Conservation (phyloP, 2,329 filamentous ascomycete genomes). For the Stachybotrys elegans region DNA sequence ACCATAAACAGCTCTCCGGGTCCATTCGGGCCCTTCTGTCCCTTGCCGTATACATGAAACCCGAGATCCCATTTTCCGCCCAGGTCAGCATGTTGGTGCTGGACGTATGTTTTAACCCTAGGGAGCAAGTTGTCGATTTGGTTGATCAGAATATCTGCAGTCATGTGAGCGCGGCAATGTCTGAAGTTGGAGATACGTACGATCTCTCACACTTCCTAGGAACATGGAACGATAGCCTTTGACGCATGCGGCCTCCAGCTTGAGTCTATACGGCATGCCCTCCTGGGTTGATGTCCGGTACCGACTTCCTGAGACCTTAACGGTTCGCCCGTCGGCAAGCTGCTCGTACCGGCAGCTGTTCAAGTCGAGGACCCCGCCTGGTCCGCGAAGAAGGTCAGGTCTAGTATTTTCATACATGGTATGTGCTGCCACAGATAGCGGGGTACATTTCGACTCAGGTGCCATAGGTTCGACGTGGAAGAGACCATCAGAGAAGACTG, state of each 20-base stretch:
- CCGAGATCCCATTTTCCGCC: conserved; percentile 16
- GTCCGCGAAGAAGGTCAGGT: conserved; percentile 44
- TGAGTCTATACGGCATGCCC: conserved; percentile 13
- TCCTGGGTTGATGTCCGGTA: conserved; percentile 7
- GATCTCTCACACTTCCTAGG: conserved; percentile 15
- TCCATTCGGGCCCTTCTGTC: background rate
- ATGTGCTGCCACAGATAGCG: conserved; percentile 45
- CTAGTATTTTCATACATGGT: conserved; percentile 50
- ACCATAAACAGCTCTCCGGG: conserved; percentile 34
- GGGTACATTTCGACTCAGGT: conserved; percentile 36
- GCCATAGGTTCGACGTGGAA: conserved; percentile 43
- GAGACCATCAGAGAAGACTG: conserved; percentile 29
- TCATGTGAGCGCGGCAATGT: too few species aligned
- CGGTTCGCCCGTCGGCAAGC: conserved; percentile 7
- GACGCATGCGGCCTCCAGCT: conserved; percentile 14
- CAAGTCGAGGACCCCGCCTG: conserved; percentile 42
- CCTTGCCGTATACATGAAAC: conserved; percentile 40
- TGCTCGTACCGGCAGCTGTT: conserved; percentile 20
- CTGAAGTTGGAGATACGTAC: too few species aligned
- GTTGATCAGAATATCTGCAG: conserved; percentile 12
- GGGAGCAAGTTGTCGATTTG: conserved; percentile 12
- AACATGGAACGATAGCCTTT: conserved; percentile 17
- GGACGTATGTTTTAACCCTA: conserved; percentile 11
- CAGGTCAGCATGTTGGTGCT: conserved; percentile 13
- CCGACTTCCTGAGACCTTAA: conserved; percentile 11